phyloP scores from a whole-genome alignment of 176 grass and related monocot species.

The Thalia dealbata region DNA sequence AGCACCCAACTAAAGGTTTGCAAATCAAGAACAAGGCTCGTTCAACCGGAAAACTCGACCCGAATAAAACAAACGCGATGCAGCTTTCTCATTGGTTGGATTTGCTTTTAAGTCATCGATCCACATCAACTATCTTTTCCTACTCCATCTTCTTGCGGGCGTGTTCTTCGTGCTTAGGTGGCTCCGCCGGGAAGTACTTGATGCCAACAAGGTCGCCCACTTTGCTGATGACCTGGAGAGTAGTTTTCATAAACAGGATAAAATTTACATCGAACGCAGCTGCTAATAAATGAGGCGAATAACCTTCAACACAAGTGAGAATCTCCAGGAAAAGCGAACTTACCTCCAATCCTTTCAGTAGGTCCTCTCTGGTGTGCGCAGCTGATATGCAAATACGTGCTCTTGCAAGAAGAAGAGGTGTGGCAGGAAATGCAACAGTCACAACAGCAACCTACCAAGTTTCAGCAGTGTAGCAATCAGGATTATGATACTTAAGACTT shows the following conservation, averaged over 20 bases:
- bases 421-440: constrained; percentile 69
- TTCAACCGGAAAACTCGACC: background rate
- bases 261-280: background rate
- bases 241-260: background rate
- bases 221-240: constrained; percentile 58
- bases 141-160: constrained; percentile 19
- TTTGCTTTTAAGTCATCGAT: background rate
- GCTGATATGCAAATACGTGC: constrained; percentile 78
- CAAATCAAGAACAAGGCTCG: background rate
- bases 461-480: background rate
- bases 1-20: background rate
- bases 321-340: constrained; percentile 8
- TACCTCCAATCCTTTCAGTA: constrained; percentile 66
- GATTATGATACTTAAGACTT: background rate
- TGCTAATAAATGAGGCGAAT: background rate
- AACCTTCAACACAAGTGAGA: background rate
- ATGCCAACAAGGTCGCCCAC: constrained; percentile 68
- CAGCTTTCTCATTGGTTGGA: background rate
- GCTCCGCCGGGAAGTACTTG: constrained; percentile 68
- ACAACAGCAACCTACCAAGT: constrained; percentile 57
- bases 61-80: background rate
- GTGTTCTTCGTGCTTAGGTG: constrained; percentile 28
- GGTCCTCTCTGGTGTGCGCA: constrained; percentile 61
- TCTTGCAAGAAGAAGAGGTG: constrained; percentile 68
- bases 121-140: background rate